Conservation (phyloP, 768 basidiomycete species). For the Tubosaeta brunneosetosa region DNA sequence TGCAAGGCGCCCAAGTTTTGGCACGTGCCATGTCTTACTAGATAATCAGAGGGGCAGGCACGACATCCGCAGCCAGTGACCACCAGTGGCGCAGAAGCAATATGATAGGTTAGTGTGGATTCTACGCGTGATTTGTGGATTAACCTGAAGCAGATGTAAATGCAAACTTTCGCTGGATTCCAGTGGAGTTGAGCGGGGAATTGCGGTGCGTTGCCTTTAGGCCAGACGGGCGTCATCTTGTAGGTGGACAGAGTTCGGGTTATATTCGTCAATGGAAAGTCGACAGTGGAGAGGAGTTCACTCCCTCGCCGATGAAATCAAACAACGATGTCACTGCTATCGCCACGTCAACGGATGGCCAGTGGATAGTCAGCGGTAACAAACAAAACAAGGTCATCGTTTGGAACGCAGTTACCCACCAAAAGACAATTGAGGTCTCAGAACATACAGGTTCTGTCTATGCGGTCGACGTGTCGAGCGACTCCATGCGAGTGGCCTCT, state of each 20-base stretch:
- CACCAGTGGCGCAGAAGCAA: too few relatives aligned
- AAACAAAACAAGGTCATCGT: background rate
- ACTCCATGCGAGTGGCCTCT: background rate
- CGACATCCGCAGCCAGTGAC: too few relatives aligned
- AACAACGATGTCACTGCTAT: background rate
- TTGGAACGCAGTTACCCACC: background rate
- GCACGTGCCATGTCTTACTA: too few relatives aligned
- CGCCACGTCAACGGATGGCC: background rate
- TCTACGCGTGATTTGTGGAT: too few relatives aligned
- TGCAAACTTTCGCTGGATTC: background rate
- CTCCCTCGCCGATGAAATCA: background rate
- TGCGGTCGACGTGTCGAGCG: background rate
- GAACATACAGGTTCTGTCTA: background rate
- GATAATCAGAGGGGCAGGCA: too few relatives aligned
- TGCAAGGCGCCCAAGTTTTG: too few relatives aligned
- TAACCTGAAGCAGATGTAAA: background rate
- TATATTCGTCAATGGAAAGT: background rate
- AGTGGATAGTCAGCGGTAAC: conserved; percentile 1
- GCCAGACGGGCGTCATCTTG: background rate
- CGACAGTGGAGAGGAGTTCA: background rate
- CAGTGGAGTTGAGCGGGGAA: background rate
- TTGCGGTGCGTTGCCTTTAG: background rate
- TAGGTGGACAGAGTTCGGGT: background rate
- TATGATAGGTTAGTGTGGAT: background rate
- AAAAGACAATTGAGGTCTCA: background rate